Evolutionary conservation across 2,329 filamentous ascomycete species (phyloP), one percentile per base, ranked within the genome.

Genomic region (Alternaria sp.): DNA sequence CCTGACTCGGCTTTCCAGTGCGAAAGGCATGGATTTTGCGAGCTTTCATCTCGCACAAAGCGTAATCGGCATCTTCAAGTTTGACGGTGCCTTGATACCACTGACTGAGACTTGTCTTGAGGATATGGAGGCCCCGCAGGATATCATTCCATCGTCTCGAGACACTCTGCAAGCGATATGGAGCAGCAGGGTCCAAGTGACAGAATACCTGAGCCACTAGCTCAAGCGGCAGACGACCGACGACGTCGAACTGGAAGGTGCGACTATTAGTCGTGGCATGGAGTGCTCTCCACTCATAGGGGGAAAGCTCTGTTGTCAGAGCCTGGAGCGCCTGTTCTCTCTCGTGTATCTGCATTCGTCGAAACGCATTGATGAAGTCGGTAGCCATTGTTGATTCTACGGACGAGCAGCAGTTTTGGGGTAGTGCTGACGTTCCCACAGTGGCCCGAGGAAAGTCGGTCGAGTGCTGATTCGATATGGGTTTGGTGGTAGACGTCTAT

Each of bases 161-260:
- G 31, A 80, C 72, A 9, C 39, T 40, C 58, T 74, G 74, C 23
- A 72, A 58, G 40, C 63, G 71, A 54, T 72, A 77, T 2, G 69
- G 56, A 4, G 70, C 63, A 44, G 72, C 34, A 41, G 66, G 48
- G 40, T 74, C 74, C 56, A 80, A 48, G 66, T 76, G 63, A 31
- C 58, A 55, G 57, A 80, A 78, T 14, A 80, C 53, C 5, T 71
- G 59, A 21, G 72, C 66, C 5, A 77, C 66, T 7, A 81, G 64
- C 66, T 81, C 79, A 13, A 75, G 14, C 5, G 79, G 79, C 34
- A 80, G 60, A 1, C 36, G 57, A n/a, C 65, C 69, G 31, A 80
- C 52, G 33, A 78, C 71, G 58, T 80, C 78, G 45, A 54, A 59
- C 10, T 67, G 61, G 58, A 77, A 77, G 36, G 65, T 49, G 39